Conservation (phyloP, 2,329 filamentous ascomycete species). For the Ophiostoma sp. region DNA sequence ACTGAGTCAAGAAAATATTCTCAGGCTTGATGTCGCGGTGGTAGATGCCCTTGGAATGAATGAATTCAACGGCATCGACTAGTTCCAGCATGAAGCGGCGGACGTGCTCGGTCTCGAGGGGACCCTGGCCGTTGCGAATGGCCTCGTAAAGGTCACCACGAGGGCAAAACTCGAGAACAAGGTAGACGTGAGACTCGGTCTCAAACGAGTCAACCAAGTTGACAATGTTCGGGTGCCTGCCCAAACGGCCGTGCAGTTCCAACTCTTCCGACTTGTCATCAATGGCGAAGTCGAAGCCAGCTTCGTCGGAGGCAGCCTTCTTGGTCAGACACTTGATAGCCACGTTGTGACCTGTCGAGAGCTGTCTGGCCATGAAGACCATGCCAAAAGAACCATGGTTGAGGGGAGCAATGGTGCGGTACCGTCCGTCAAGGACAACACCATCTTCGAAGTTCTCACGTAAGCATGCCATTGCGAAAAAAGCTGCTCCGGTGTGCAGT, state of each 20-base stretch:
- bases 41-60: conserved; percentile 87
- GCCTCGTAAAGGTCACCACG: conserved; percentile 97
- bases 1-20: conserved; percentile 91
- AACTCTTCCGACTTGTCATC: conserved; percentile 84
- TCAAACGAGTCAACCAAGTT: conserved; percentile 90
- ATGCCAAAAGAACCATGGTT: conserved; percentile 99
- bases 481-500: conserved; percentile 24
- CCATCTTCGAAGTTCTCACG: conserved; percentile 77
- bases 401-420: conserved; percentile 86
- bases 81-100: conserved; percentile 96
- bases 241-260: conserved; percentile 75
- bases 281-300: conserved; percentile 64
- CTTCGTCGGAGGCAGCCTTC: conserved; percentile 62
- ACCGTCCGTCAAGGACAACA: conserved; percentile 83
- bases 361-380: conserved; percentile 91
- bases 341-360: conserved; percentile 73
- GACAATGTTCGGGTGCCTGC: conserved; percentile 85
- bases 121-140: conserved; percentile 84
- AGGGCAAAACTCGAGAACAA: conserved; percentile 92
- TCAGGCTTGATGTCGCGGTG: conserved; percentile 99
- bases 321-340: conserved; percentile 98
- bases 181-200: conserved; percentile 83
- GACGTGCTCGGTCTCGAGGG: conserved; percentile 92
- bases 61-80: conserved; percentile 82
- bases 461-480: conserved; percentile 72